Base-by-base conservation (phyloP, 1,139 yeast genomes). In the Candida frijolesensis region DNA sequence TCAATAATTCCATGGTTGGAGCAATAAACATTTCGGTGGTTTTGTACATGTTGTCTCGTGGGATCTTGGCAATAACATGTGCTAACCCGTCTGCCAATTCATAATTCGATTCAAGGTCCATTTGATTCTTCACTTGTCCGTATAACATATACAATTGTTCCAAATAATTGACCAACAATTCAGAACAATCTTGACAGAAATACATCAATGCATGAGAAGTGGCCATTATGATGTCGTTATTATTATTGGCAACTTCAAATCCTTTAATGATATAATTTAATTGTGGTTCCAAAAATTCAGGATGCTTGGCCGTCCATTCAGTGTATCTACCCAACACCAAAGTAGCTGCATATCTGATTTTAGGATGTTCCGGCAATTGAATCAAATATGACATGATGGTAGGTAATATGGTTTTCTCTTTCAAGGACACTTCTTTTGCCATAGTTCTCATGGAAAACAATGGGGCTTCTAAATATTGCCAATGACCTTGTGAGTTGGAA, bases 141-240 rank as follows among this genome's bases (percentile, higher is more conserved):
- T 89, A 94, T 56, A 94, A 84, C 55, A 83, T 76, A 59, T 85
- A 84, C 50, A 95, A 74, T 64, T 90, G 96, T 50, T 85, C 92
- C 60, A 91, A 73, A 64, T 82, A 89, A 49, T 81, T 79, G 32
- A 85, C 82, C 57, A 95, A 73, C 16, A 85, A 73, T 14, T 70
- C 62, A 0, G 96, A 80, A 63, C 99, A 95, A 67, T 95, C 99
- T 62, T 89, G 89, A 71, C 98, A 92, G 63, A 95, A 89, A 63
- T 85, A 92, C 92, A 90, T 90, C 60, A 95, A 78, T 0, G 99
- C 96, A 67, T 89, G 94, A 0, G 97, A 88, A 0, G 98, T 91
- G 0, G 99, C 97, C 46, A 85, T 81, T 33, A 86, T 76, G 35
- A 89, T 87, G 32, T 87, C 89, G 25, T 71, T 64, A 42, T 62